Base-by-base conservation (phyloP, 495 filamentous ascomycete species). In the Lasiosphaeria ovina region DNA sequence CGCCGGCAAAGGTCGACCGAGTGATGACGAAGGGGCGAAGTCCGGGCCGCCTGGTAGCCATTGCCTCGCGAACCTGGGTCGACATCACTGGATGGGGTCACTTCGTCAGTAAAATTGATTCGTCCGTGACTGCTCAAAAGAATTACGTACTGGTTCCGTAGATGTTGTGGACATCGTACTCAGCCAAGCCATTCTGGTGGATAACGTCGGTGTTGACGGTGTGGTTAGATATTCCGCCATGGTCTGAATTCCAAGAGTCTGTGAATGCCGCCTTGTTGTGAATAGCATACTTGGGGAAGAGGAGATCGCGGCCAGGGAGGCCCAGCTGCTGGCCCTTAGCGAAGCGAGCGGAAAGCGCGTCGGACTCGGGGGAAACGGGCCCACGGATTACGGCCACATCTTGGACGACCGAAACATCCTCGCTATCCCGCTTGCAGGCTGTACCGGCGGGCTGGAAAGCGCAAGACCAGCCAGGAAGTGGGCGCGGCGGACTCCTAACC, bases 131-230 rank as follows among this genome's bases (percentile, higher is more conserved):
- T 24, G 24, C 24, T 24, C 24, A 24, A 24, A 24, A 24, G 24
- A 24, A 24, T 24, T 42, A 33, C 62, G 31, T 55, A 65, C 62
- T 91, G 24, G 84, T 85, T 42, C 92, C 92, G 70, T 90, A 94
- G 10, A 96, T 73, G 68, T 96, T 96, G 73, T 96, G 92, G 3
- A 85, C 87, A 54, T 82, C 92, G 68, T 93, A 93, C 72, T 91
- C 87, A 14, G 74, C 74, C 74, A 85, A 79, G 1, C 88, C 89
- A 61, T 89, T 87, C 51, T 86, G 77, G 70, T 95, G 90, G 4
- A 89, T 77, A 40, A 94, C 69, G 70, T 92, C 81, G 3, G 91
- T 92, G 65, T 86, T 78, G 55, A 92, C 82, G 0, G 92, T 93
- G 61, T 86, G 81, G 73, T 89, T 89, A 45, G 83, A 87, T 49